These are phyloP conservation scores for Sherardia arvensis DNA, from an alignment of 257 asterid species.

Conservation along the genomic window DNA sequence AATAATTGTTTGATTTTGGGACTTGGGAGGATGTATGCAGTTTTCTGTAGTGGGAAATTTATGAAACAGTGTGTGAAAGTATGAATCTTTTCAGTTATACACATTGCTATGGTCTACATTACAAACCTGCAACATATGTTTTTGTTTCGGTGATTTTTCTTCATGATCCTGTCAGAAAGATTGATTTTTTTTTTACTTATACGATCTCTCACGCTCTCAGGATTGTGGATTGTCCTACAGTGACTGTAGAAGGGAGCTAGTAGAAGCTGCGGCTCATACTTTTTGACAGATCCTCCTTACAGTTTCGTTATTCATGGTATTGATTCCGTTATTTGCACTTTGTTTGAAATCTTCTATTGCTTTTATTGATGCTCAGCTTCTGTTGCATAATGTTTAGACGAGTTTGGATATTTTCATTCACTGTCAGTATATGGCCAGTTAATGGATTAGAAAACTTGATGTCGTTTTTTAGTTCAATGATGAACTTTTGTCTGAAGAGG, in stretches of 20 bases:
- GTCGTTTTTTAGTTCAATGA: not conserved
- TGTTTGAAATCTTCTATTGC: not conserved
- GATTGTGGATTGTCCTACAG: not conserved
- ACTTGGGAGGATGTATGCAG: not conserved
- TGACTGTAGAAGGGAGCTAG: not conserved
- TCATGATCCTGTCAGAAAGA: not conserved
- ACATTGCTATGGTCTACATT: too few relatives aligned
- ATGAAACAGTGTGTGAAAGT: not conserved
- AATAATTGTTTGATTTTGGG: not conserved
- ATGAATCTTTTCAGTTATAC: not conserved
- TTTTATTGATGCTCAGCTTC: not conserved
- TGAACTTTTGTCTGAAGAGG: not conserved
- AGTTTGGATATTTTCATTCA: not conserved
- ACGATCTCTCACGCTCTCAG: slow-evolving; percentile 1
- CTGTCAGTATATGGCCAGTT: not conserved
- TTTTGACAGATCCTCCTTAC: not conserved
- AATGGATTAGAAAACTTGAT: not conserved
- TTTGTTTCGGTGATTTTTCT: not conserved
- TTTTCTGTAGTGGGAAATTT: not conserved
- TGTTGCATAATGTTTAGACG: not conserved
- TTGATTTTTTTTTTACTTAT: not conserved
- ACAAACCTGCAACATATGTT: too few relatives aligned
- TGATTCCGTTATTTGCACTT: not conserved
- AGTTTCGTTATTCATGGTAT: slow-evolving; percentile 9
- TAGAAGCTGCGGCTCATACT: not conserved